Percentiles rank a stretch among this genome's conserved stretches.
Conservation (phyloP, 495 filamentous ascomycete species). For the Lophium mytilinum region DNA sequence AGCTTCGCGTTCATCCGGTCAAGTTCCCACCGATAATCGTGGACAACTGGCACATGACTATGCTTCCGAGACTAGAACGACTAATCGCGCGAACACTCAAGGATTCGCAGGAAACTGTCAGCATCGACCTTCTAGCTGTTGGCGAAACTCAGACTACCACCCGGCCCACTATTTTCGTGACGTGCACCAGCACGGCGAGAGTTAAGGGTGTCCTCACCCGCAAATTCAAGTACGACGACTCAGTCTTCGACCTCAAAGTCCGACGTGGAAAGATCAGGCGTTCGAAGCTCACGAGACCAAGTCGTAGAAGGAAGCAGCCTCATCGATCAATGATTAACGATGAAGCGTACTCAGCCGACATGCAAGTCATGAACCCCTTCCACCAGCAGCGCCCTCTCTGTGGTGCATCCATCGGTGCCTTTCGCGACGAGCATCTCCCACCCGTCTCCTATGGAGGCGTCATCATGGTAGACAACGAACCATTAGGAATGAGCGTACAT, state of each 20-base stretch:
- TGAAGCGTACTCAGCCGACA: constrained; percentile 14
- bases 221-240: constrained; percentile 34
- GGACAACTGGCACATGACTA: constrained; percentile 32
- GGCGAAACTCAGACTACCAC: constrained; percentile 35
- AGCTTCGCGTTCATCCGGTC: constrained; percentile 33
- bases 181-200: constrained; percentile 34
- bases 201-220: constrained; percentile 34
- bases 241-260: constrained; percentile 37
- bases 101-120: constrained; percentile 35
- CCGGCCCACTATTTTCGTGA: constrained; percentile 40
- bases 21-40: constrained; percentile 28
- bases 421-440: constrained; percentile 73
- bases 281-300: constrained; percentile 26
- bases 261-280: constrained; percentile 35
- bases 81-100: constrained; percentile 33
- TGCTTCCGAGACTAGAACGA: constrained; percentile 34
- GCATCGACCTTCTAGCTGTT: constrained; percentile 38
- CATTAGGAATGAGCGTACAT: constrained; percentile 90
- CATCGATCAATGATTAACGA: constrained; percentile 28
- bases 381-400: constrained; percentile 72
- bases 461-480: constrained; percentile 70
- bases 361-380: constrained; percentile 42
- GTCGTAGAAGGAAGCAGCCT: constrained; percentile 12
- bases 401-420: constrained; percentile 89
- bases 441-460: constrained; percentile 86